Evolutionary conservation across 768 basidiomycete species (phyloP).

Genomic region (Exsudoporus frostii): DNA sequence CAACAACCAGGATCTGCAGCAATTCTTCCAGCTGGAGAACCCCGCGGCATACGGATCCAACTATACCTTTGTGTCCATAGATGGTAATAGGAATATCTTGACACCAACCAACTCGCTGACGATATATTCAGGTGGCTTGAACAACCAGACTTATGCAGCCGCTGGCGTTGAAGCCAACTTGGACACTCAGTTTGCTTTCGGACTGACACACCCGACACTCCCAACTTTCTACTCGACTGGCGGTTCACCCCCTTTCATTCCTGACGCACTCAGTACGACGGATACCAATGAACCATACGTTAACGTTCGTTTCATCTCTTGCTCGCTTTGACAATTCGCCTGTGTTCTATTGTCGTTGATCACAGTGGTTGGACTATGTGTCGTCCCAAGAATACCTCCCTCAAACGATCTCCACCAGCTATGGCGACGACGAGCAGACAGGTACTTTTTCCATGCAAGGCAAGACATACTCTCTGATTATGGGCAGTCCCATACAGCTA

Average conservation of each 20-base stretch:
- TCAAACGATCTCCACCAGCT: conserved; percentile 67
- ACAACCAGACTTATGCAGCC: conserved; percentile 48
- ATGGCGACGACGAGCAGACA: conserved; percentile 71
- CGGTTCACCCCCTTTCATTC: conserved; percentile 57
- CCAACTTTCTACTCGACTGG: conserved; percentile 60
- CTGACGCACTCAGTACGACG: conserved; percentile 39
- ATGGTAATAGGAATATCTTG: conserved; percentile 37
- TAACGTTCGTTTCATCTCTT: conserved; percentile 30
- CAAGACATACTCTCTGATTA: no score
- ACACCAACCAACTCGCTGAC: conserved; percentile 3
- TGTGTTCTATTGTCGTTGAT: conserved; percentile 2
- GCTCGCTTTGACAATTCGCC: background rate
- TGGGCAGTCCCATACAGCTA: conserved; percentile 52
- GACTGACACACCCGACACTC: conserved; percentile 59
- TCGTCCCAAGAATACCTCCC: conserved; percentile 45
- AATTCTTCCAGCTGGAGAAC: conserved; percentile 47
- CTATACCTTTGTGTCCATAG: conserved; percentile 53
- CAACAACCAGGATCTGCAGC: conserved; percentile 50
- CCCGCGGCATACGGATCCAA: conserved; percentile 48
- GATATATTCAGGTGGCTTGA: conserved; percentile 47
- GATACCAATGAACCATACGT: conserved; percentile 51
- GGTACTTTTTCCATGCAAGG: conserved; percentile 39
- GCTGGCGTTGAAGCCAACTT: conserved; percentile 67
- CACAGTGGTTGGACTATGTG: conserved; percentile 63
- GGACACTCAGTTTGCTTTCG: conserved; percentile 66